A percentile compares a stretch with the other conserved stretches of the same genome.
Evolutionary conservation across 129 eudicot genomes (phyloP).

Genomic region (Chrysanthemum makinoi): DNA sequence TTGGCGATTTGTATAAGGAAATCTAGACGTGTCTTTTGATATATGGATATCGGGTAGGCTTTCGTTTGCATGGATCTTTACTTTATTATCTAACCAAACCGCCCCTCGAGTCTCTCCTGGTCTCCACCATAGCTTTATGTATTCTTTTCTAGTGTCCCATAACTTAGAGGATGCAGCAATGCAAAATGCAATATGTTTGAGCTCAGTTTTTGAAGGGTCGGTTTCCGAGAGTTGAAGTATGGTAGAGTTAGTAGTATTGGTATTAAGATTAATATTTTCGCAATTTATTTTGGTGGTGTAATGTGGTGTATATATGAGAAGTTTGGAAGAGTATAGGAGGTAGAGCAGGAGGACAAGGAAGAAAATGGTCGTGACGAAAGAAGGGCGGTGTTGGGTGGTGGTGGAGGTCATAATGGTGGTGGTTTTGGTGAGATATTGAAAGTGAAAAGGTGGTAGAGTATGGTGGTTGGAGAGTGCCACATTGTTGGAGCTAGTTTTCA

Average conservation of each 20-base stretch:
- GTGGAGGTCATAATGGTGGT: conserved; percentile 35
- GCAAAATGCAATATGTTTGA: conserved; percentile 63
- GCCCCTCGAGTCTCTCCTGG: conserved; percentile 62
- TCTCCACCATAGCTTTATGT: conserved; percentile 76
- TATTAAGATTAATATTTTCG: conserved; percentile 4
- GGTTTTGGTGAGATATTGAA: conserved; percentile 24
- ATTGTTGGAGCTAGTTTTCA: conserved; percentile 11
- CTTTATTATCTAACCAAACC: conserved; percentile 61
- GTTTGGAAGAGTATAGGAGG: conserved; percentile 48
- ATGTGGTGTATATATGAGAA: conserved; percentile 24
- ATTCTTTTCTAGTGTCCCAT: conserved; percentile 68
- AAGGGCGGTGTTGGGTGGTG: conserved; percentile 35
- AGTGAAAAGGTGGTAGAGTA: conserved; percentile 14
- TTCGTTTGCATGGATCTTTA: conserved; percentile 29
- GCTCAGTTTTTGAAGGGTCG: conserved; percentile 17
- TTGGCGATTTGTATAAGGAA: conserved; percentile 52
- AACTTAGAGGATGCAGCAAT: conserved; percentile 69
- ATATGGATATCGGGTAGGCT: conserved; percentile 52
- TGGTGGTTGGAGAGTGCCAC: conserved; percentile 18
- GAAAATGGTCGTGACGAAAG: conserved; percentile 27
- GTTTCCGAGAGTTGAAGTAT: conserved; percentile 3
- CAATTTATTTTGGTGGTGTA: conserved; percentile 11
- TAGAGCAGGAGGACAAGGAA: conserved; percentile 36
- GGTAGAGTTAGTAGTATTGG: background rate
- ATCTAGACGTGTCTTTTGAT: conserved; percentile 49